Percentiles rank a stretch among this genome's conserved stretches.
phyloP scores from a whole-genome alignment of 352 stramenopile species.

The Phytophthora cryptogea region DNA sequence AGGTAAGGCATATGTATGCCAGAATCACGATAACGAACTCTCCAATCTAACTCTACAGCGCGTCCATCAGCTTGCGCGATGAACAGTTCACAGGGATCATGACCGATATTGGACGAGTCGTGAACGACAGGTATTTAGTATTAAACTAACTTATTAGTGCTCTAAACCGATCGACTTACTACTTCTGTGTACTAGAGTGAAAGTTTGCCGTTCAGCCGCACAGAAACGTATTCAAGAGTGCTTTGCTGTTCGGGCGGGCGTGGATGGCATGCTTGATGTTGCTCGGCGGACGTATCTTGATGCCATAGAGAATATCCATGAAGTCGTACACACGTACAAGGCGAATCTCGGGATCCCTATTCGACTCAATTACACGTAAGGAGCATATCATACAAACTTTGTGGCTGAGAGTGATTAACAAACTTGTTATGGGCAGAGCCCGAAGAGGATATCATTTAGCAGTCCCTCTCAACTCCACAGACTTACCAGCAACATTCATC shows the following conservation, averaged over 20 bases:
- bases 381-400: not conserved
- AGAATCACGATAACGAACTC: not conserved
- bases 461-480: slow-evolving; percentile 55
- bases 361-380: slow-evolving; percentile 82
- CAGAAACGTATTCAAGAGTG: slow-evolving; percentile 88
- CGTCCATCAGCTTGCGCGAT: slow-evolving; percentile 44
- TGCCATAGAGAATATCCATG: slow-evolving; percentile 84
- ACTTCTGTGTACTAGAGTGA: slow-evolving; percentile 43
- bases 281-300: slow-evolving; percentile 80
- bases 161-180: not conserved
- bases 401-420: not conserved
- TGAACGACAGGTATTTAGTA: slow-evolving; percentile 66
- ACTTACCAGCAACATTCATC: slow-evolving; percentile 65
- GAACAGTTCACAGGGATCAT: slow-evolving; percentile 59
- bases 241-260: slow-evolving; percentile 78
- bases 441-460: slow-evolving; percentile 76
- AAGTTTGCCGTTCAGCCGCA: slow-evolving; percentile 64
- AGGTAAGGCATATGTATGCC: slow-evolving; percentile 42
- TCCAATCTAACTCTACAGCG: slow-evolving; percentile 11
- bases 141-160: not conserved
- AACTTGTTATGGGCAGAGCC: slow-evolving; percentile 30
- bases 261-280: slow-evolving; percentile 88
- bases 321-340: slow-evolving; percentile 77
- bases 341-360: slow-evolving; percentile 66
- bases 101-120: slow-evolving; percentile 69